Percentiles rank a stretch among this genome's conserved stretches.
Conservation (phyloP, 495 filamentous ascomycete species). For the Parachaetomium inaequale region DNA sequence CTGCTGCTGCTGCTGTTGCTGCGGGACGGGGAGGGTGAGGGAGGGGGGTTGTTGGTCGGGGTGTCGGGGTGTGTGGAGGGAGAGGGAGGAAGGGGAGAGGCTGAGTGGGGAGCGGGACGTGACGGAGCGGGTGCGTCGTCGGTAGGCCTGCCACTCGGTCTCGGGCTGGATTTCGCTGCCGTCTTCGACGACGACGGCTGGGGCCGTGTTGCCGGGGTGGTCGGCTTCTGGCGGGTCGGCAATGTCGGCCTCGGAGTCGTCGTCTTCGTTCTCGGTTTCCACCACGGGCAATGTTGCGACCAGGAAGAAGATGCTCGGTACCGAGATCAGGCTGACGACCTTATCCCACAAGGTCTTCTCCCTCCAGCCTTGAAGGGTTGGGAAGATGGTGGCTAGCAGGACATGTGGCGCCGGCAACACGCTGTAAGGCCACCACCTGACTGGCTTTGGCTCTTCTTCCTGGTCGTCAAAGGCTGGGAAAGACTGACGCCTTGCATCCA, state of each 20-base stretch:
- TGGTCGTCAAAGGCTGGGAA: constrained; percentile 43
- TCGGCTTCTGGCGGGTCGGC: constrained; percentile 26
- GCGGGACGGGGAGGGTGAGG: not conserved
- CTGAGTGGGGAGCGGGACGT: constrained; percentile 15
- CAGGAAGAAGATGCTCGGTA: constrained; percentile 84
- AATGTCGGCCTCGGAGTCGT: constrained; percentile 43
- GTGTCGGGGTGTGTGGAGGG: not conserved
- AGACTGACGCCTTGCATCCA: constrained; percentile 25
- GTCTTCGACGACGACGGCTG: constrained; percentile 33
- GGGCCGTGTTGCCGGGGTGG: constrained; percentile 23
- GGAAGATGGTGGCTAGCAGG: constrained; percentile 76
- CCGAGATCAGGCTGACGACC: constrained; percentile 70
- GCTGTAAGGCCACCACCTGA: constrained; percentile 71
- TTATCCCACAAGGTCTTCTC: constrained; percentile 76
- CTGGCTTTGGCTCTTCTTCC: constrained; percentile 41
- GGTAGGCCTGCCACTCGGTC: constrained; percentile 53
- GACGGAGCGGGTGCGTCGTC: constrained; percentile 41
- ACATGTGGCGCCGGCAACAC: constrained; percentile 65
- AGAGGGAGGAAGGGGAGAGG: constrained; percentile 15
- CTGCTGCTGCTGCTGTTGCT: not conserved
- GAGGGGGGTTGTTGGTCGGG: not conserved
- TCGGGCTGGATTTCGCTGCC: constrained; percentile 31
- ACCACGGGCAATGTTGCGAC: constrained; percentile 92
- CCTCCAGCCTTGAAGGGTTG: constrained; percentile 75
- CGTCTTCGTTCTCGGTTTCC: constrained; percentile 54